Conservation (phyloP, 1,139 yeast genomes). For the Yamadazyma sp. region DNA sequence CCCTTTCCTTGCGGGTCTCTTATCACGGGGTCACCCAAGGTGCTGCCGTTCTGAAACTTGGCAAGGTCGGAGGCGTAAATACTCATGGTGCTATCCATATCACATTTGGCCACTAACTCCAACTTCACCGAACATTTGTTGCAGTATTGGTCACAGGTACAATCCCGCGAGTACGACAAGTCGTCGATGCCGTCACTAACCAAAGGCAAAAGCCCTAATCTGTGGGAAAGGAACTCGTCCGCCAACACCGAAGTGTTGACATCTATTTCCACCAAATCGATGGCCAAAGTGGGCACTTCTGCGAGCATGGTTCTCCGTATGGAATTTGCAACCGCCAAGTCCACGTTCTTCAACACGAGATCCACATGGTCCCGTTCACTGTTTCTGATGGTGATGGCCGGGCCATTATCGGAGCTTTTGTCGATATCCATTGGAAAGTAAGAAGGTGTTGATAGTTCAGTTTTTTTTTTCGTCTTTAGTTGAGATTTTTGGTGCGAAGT, state of each 20-base stretch:
- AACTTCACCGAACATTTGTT: slow-evolving; percentile 90
- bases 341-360: slow-evolving; percentile 84
- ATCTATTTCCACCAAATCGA: slow-evolving; percentile 93
- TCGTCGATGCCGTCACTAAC: slow-evolving; percentile 82
- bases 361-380: slow-evolving; percentile 86
- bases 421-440: slow-evolving; percentile 37
- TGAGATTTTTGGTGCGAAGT: not conserved
- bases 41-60: slow-evolving; percentile 45
- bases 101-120: slow-evolving; percentile 83
- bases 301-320: slow-evolving; percentile 89
- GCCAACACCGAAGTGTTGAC: slow-evolving; percentile 92
- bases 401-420: slow-evolving; percentile 41
- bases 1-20: slow-evolving; percentile 79
- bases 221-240: slow-evolving; percentile 91
- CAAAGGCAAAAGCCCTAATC: slow-evolving; percentile 88
- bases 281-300: slow-evolving; percentile 94
- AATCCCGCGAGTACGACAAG: slow-evolving; percentile 82
- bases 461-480: not conserved
- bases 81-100: slow-evolving; percentile 82
- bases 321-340: slow-evolving; percentile 89
- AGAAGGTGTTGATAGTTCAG: not conserved
- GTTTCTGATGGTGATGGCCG: slow-evolving; percentile 86
- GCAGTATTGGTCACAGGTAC: slow-evolving; percentile 97
- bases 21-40: slow-evolving; percentile 81
- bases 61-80: slow-evolving; percentile 87